Conservation (phyloP, 2,329 filamentous ascomycete genomes). For the Lomentospora prolificans region DNA sequence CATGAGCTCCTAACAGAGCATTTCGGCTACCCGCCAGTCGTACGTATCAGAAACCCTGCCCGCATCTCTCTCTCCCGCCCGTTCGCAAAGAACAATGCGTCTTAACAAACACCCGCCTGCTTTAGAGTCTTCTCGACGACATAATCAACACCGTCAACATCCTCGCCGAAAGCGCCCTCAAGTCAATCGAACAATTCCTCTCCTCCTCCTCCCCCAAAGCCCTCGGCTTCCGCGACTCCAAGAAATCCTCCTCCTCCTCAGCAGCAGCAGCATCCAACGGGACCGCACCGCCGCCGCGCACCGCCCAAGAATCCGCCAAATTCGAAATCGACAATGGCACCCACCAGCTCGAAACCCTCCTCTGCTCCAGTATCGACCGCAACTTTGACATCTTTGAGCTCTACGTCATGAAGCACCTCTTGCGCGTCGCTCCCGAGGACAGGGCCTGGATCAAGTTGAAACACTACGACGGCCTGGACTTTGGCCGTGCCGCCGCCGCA, state of each 20-base stretch:
- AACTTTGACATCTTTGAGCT: slow-evolving; percentile 84
- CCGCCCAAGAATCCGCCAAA: slow-evolving; percentile 29
- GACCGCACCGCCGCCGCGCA: slow-evolving; percentile 30
- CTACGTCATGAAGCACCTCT: slow-evolving; percentile 78
- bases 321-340: slow-evolving; percentile 80
- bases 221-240: slow-evolving; percentile 64
- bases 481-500: slow-evolving; percentile 17
- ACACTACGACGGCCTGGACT: slow-evolving; percentile 68
- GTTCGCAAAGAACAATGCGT: background rate
- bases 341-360: slow-evolving; percentile 72
- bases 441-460: slow-evolving; percentile 69
- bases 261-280: background rate
- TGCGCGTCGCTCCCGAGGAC: slow-evolving; percentile 59
- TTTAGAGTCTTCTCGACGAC: slow-evolving; percentile 85
- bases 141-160: slow-evolving; percentile 96
- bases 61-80: slow-evolving; percentile 5
- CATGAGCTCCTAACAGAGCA: slow-evolving; percentile 83
- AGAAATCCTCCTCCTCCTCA: slow-evolving; percentile 23
- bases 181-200: slow-evolving; percentile 77
- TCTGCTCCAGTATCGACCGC: slow-evolving; percentile 72
- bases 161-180: slow-evolving; percentile 80
- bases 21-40: slow-evolving; percentile 86
- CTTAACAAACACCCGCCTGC: slow-evolving; percentile 9
- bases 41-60: slow-evolving; percentile 38
- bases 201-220: slow-evolving; percentile 61